phyloP scores from a whole-genome alignment of 1,284 basidiomycete species.

The Tylopilus sp. region DNA sequence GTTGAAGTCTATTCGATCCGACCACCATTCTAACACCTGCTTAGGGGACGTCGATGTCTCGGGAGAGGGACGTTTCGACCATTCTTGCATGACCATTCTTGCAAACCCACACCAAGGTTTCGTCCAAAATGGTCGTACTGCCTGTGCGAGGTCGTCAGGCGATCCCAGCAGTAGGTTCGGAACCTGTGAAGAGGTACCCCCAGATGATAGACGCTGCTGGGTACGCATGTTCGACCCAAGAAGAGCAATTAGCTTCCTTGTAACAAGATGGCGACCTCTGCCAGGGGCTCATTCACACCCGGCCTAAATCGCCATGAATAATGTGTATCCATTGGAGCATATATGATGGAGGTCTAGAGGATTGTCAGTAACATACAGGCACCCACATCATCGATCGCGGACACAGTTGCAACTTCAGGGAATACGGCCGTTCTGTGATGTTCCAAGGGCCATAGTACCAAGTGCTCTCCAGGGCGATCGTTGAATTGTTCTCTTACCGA shows the following conservation, averaged over 20 bases:
- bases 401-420: slow-evolving; percentile 19
- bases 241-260: background rate
- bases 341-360: slow-evolving; percentile 8
- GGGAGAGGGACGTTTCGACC: slow-evolving; percentile 36
- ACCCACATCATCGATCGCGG: slow-evolving; percentile 15
- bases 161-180: slow-evolving; percentile 20
- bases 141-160: slow-evolving; percentile 22
- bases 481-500: slow-evolving; percentile 42
- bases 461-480: slow-evolving; percentile 52
- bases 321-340: slow-evolving; percentile 51
- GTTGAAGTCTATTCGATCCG: too few relatives aligned
- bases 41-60: too few relatives aligned
- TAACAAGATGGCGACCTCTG: background rate
- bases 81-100: slow-evolving; percentile 54
- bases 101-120: slow-evolving; percentile 52
- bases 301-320: slow-evolving; percentile 54
- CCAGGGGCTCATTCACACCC: slow-evolving; percentile 51
- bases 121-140: slow-evolving; percentile 46
- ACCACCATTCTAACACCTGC: too few relatives aligned
- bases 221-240: slow-evolving; percentile 56
- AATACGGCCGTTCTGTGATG: slow-evolving; percentile 44
- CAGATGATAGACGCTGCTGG: slow-evolving; percentile 52
- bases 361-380: background rate
- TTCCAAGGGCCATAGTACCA: slow-evolving; percentile 52
- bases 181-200: slow-evolving; percentile 47